These are phyloP conservation scores for Rhodomyrtus psidioides DNA, from an alignment of 441 rosid species.

Conservation along the genomic window DNA sequence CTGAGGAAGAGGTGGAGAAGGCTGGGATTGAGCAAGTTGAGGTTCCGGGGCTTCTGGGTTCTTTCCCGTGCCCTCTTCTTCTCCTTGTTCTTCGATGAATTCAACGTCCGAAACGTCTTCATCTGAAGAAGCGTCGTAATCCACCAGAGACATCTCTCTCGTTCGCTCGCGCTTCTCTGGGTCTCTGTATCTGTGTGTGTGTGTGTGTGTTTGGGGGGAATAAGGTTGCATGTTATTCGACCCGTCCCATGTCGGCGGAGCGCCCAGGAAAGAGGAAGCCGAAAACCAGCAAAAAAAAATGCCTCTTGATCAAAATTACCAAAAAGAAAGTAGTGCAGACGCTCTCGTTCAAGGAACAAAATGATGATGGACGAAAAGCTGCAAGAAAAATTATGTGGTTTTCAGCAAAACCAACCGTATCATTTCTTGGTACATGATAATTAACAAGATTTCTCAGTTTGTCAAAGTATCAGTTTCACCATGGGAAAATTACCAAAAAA, in stretches of 20 bases:
- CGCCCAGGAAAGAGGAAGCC: neutral
- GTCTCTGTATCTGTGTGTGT: neutral
- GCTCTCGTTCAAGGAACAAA: neutral
- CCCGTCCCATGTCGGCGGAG: neutral
- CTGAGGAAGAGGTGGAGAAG: constrained; percentile 11
- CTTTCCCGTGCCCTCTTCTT: neutral
- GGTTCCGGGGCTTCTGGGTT: neutral
- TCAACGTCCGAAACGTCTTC: constrained; percentile 34
- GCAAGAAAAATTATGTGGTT: neutral
- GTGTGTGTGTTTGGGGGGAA: neutral
- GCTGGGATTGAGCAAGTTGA: neutral
- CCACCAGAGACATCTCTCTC: constrained; percentile 47
- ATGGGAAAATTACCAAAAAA: too few species aligned
- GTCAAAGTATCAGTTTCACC: neutral
- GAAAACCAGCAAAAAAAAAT: neutral
- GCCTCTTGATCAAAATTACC: neutral
- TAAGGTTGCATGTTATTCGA: neutral
- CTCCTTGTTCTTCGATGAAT: neutral
- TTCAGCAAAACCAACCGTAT: neutral
- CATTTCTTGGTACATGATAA: neutral
- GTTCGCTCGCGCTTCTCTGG: neutral
- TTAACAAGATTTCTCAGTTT: neutral
- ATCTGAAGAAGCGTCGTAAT: constrained; percentile 62
- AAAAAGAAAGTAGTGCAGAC: neutral
- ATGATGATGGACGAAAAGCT: neutral